Base-by-base conservation (phyloP, 2,329 filamentous ascomycete species). In the Calycina marina region DNA sequence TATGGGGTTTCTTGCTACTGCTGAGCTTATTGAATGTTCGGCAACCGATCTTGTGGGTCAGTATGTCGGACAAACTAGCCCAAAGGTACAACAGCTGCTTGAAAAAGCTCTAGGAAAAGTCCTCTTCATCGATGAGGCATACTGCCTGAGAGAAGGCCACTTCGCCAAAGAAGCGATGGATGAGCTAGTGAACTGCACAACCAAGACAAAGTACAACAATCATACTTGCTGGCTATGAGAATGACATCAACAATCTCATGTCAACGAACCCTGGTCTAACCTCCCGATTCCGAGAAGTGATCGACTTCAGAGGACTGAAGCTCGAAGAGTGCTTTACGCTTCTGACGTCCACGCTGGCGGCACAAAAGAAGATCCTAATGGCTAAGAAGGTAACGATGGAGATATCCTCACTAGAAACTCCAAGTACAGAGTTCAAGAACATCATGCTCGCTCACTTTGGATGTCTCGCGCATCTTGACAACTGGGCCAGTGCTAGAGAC, bases 41-140 rank as follows among this genome's bases (percentile, higher is more conserved):
- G 73, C 75, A 0, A 70, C 72, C 0, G 77, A 85, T 18, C 49
- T 86, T 0, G 61, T 86, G 1, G 79, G 71, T 0, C 59, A 77
- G 38, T 85, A 72, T 38, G 44, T 81, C 0, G 79, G 79, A 0
- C 75, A 82, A 0, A 83, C 77, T 0, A 75, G 72, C 0, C 76
- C 75, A 0, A 80, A 80, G 39, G 72, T 77, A 0, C 60, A 64
- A 6, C 58, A 67, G 17, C 52, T 67, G 0, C 53, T 84, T 0
- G 72, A 81, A 27, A 30, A 39, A 3, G 50, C 38, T 1, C 50
- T 72, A 1, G 68, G 69, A 0, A 69, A 67, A 31, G 61, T 72
- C 1, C 55, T 74, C 0, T 69, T 73, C 45, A 59, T 72, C 3
- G 69, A 72, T 36, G 68, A 73, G 48, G 69, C 68, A 0, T 72